Evolutionary conservation across 176 grass and related monocot genomes (phyloP).

Genomic region (Ensete ventricosum): DNA sequence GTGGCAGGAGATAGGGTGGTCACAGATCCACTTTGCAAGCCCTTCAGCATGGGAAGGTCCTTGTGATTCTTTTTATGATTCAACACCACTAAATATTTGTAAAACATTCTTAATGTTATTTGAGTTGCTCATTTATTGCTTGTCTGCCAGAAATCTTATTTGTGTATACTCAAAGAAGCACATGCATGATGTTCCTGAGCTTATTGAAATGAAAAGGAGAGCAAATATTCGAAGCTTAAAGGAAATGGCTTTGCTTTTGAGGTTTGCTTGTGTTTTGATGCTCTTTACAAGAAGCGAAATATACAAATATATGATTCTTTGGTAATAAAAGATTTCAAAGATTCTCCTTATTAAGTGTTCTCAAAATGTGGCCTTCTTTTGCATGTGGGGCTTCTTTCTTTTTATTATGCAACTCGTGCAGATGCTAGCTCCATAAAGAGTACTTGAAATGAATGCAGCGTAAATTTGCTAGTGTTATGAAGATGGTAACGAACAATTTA

Average conservation of each 20-base stretch:
- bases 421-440: too few relatives aligned
- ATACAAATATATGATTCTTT: neutral
- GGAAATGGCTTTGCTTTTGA: constrained; percentile 98
- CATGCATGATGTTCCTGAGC: constrained; percentile 85
- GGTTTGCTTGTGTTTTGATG: constrained; percentile 33
- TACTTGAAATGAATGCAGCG: too few relatives aligned
- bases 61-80: constrained; percentile 3
- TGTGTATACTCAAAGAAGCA: constrained; percentile 98
- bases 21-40: constrained; percentile 92
- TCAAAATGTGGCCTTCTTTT: too few relatives aligned
- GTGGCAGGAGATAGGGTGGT: constrained; percentile 93
- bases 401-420: too few relatives aligned
- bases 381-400: too few relatives aligned
- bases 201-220: constrained; percentile 86
- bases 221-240: constrained; percentile 93
- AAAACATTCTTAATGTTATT: neutral
- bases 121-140: neutral
- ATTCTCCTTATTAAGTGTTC: too few relatives aligned
- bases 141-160: constrained; percentile 69
- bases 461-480: too few relatives aligned
- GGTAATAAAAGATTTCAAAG: too few relatives aligned
- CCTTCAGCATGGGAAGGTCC: constrained; percentile 99
- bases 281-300: neutral
- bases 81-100: neutral
- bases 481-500: too few relatives aligned